Evolutionary conservation across 1,284 basidiomycete genomes (phyloP), one percentile per base, ranked within the genome.

Genomic region (Leccinum pachyderme): DNA sequence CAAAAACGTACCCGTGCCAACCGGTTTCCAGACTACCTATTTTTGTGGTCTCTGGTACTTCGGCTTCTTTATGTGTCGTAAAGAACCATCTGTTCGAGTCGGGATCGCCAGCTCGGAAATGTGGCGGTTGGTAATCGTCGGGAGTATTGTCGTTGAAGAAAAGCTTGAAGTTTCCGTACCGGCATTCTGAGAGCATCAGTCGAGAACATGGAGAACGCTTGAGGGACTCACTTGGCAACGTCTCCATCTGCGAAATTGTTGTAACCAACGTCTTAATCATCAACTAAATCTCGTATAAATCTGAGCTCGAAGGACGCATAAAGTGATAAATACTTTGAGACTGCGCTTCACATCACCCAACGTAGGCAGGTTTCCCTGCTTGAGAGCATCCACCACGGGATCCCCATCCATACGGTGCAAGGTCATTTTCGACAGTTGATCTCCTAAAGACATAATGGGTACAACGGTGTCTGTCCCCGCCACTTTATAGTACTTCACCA

Each of bases 81-180:
- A 91, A 88, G 63, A 81, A 86, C 83, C 87, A 91, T 56, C 77
- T 86, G 63, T 91, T 85, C 57, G 79, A 82, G 13, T 84, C 76
- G 9, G 72, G 71, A 64, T 91, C 86, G 0, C 84, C 88, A 7
- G 86, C 71, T 52, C 80, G 78, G 64, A 91, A 91, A 68, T 86
- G 76, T 0, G 85, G 86, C 5, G 89, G 89, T 66, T 91, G 88
- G 59, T 91, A 91, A 51, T 89, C 83, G 5, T 78, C 73, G 0
- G 91, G 91, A 5, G 89, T 86, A 22, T 83, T 76, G 41, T 89
- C 83, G 22, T 83, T 85, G 66, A 91, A 93, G 63, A 87, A 89
- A 13, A 90, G 72, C 65, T 93, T 93, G 73, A 93, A 88, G n/a
- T 86, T 89, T 24, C 89, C 88, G 65, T 80, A 93, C 32, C 90